Evolutionary conservation across 495 filamentous ascomycete genomes (phyloP).

Genomic region (Ramalina peruviana): DNA sequence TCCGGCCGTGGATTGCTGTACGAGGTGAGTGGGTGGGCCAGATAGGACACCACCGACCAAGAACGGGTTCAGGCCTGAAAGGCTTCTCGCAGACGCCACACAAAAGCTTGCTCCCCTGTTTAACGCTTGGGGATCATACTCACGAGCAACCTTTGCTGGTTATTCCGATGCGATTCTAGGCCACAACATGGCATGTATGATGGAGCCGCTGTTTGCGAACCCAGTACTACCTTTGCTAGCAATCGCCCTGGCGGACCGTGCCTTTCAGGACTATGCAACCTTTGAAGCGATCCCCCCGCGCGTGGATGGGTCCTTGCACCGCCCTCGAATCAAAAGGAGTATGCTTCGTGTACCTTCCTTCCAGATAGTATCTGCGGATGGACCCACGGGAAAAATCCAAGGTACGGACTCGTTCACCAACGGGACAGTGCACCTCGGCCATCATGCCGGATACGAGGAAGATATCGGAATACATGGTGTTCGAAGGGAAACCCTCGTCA

Average conservation of each 20-base stretch:
- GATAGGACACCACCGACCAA: not conserved
- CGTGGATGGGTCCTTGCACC: slow-evolving; percentile 7
- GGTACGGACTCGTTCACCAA: slow-evolving; percentile 10
- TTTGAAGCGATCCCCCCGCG: slow-evolving; percentile 12
- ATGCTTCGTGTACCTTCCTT: slow-evolving; percentile 17
- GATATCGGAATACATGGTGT: slow-evolving; percentile 8
- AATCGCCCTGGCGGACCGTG: no score
- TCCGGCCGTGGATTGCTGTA: slow-evolving; percentile 12
- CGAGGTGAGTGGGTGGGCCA: slow-evolving; percentile 4
- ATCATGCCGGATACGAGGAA: slow-evolving; percentile 8
- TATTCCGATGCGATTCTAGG: slow-evolving; percentile 11
- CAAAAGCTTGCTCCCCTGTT: slow-evolving; percentile 9
- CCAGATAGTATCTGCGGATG: slow-evolving; percentile 13
- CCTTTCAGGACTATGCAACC: slow-evolving; percentile 12
- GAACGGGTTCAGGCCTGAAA: slow-evolving; percentile 2
- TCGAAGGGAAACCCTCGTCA: slow-evolving; percentile 9
- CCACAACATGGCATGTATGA: slow-evolving; percentile 2
- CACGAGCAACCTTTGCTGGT: slow-evolving; percentile 1
- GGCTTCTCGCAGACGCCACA: slow-evolving; percentile 6
- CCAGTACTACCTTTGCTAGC: no score
- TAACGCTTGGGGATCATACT: slow-evolving; percentile 2
- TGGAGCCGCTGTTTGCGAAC: no score
- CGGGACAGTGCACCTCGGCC: slow-evolving; percentile 1
- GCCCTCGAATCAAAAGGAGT: slow-evolving; percentile 10
- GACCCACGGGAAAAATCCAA: slow-evolving; percentile 12